A percentile compares a stretch with the other conserved stretches of the same genome.
Conservation (phyloP, 2,329 filamentous ascomycete species). For the Talaromyces sp. region DNA sequence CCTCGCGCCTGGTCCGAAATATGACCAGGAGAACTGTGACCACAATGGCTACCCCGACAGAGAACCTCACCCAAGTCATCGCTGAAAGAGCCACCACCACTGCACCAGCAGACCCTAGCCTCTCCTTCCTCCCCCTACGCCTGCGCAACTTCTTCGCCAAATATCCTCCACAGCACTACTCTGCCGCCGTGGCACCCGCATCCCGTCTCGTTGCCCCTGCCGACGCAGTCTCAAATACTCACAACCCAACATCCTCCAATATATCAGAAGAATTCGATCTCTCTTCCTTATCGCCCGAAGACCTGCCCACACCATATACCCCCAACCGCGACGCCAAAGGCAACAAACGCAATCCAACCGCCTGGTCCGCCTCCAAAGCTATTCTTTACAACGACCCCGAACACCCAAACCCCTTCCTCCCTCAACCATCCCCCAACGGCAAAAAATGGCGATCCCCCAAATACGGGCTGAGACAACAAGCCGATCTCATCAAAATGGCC, state of each 20-base stretch:
- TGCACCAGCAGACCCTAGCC: background rate
- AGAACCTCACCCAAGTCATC: background rate
- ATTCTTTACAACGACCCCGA: conserved; percentile 43
- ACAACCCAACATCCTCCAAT: background rate
- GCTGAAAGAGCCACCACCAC: background rate
- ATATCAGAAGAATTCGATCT: conserved; percentile 17
- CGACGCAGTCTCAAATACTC: conserved; percentile 26
- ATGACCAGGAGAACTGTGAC: conserved; percentile 9
- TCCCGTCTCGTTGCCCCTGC: conserved; percentile 21
- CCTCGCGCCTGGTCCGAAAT: background rate
- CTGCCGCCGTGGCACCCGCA: conserved; percentile 30
- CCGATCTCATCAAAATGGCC: conserved; percentile 84
- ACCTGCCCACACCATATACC: conserved; percentile 37
- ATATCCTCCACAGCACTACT: conserved; percentile 68
- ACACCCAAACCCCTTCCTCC: conserved; percentile 73
- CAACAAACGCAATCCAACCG: conserved; percentile 32
- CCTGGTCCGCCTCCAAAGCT: conserved; percentile 31
- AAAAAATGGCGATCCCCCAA: conserved; percentile 73
- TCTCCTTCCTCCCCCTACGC: conserved; percentile 61
- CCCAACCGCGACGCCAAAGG: conserved; percentile 43
- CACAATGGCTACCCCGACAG: background rate
- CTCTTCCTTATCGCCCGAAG: conserved; percentile 17
- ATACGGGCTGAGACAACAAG: conserved; percentile 81
- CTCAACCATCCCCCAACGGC: conserved; percentile 41
- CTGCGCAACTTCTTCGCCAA: conserved; percentile 84